These are phyloP conservation scores for Aurifilum marmelostoma DNA, from an alignment of 2,329 filamentous ascomycete species.

Conservation along the genomic window DNA sequence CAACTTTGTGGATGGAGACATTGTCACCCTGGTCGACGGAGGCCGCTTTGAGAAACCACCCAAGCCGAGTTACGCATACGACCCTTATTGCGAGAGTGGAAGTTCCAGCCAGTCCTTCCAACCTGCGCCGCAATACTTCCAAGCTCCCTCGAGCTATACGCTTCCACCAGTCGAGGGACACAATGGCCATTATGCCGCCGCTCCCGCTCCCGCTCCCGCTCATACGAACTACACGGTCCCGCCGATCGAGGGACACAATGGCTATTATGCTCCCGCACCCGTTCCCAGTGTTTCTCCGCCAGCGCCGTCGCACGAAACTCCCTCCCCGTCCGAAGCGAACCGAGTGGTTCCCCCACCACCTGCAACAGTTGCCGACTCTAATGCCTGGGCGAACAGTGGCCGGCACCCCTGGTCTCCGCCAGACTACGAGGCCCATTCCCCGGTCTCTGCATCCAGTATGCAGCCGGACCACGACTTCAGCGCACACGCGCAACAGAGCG, in stretches of 20 bases:
- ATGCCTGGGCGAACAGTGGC: conserved; percentile 20
- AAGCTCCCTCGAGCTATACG: conserved; percentile 16
- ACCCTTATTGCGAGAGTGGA: conserved; percentile 24
- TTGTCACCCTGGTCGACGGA: conserved; percentile 26
- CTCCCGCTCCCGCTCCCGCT: conserved; percentile 9
- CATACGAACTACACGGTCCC: conserved; percentile 16
- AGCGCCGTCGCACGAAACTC: conserved; percentile 1
- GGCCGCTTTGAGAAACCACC: conserved; percentile 27
- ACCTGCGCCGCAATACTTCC: conserved; percentile 17
- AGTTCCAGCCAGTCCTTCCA: conserved; percentile 25
- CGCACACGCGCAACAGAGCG: neutral
- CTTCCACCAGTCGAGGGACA: conserved; percentile 13
- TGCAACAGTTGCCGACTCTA: conserved; percentile 7
- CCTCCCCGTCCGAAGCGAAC: conserved; percentile 10
- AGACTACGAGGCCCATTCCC: conserved; percentile 25
- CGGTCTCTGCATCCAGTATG: conserved; percentile 22
- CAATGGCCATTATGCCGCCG: conserved; percentile 9
- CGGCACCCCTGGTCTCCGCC: conserved; percentile 29
- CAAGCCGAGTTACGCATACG: conserved; percentile 26
- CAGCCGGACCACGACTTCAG: conserved; percentile 22
- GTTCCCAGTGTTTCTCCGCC: neutral
- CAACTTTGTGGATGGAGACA: conserved; percentile 29
- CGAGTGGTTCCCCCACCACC: conserved; percentile 8
- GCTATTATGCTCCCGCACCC: conserved; percentile 15
- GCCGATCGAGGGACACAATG: conserved; percentile 11